Conservation (phyloP, 345 rosid species). For the Sonneratia alba region DNA sequence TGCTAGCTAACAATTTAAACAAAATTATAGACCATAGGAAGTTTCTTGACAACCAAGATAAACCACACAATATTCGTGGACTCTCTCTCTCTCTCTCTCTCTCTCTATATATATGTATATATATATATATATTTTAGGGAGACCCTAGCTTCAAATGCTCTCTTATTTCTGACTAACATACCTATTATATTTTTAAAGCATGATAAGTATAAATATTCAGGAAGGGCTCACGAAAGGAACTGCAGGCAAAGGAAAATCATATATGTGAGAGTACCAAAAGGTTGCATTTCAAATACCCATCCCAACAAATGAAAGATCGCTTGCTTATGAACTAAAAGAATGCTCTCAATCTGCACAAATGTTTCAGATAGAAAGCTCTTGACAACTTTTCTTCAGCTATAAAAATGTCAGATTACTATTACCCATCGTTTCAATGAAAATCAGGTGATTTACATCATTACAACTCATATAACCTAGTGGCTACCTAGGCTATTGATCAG, state of each 20-base stretch:
- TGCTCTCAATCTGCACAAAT: not conserved
- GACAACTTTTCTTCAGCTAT: not conserved
- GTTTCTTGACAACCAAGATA: not conserved
- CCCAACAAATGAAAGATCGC: not conserved
- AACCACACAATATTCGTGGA: not conserved
- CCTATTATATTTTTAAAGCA: not conserved
- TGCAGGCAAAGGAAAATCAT: not conserved
- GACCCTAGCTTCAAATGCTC: too few relatives aligned
- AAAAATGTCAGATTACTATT: not conserved
- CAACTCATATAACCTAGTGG: not conserved
- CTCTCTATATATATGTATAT: too few relatives aligned
- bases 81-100: too few relatives aligned
- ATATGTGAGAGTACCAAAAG: not conserved
- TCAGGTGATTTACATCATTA: not conserved
- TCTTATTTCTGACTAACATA: not conserved
- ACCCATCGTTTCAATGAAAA: not conserved
- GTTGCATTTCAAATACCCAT: not conserved
- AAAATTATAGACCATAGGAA: not conserved
- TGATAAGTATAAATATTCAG: not conserved
- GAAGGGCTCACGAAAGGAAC: not conserved
- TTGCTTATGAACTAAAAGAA: not conserved
- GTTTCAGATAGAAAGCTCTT: not conserved
- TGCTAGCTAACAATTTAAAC: not conserved
- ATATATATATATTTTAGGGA: too few relatives aligned
- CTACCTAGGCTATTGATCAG: not conserved